Conservation (phyloP, 441 rosid species). For the Euphorbia corollata region DNA sequence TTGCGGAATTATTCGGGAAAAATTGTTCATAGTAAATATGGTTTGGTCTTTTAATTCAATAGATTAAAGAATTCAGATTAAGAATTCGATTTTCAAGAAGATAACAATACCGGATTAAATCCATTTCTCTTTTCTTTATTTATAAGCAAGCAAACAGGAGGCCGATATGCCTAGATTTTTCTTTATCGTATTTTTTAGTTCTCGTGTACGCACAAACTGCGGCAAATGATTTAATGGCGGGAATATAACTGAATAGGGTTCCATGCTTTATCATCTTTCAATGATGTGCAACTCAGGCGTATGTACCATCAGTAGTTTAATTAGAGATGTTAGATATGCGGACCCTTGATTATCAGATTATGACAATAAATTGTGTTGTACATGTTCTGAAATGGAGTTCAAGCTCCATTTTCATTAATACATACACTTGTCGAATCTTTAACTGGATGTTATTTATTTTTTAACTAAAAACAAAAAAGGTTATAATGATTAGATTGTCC, state of each 20-base stretch:
- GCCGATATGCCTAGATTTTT: neutral
- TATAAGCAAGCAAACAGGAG: constrained; percentile 19
- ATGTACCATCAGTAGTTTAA: neutral
- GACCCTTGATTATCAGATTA: neutral
- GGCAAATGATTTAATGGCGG: constrained; percentile 4
- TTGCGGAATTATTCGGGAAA: neutral
- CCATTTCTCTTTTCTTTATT: constrained; percentile 1
- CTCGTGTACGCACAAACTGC: neutral
- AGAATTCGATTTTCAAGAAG: neutral
- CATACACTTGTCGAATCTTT: neutral
- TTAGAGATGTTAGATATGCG: neutral
- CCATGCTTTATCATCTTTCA: neutral
- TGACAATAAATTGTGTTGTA: neutral
- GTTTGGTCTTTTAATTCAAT: neutral
- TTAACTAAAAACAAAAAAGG: neutral
- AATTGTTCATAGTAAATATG: neutral
- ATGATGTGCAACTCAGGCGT: neutral
- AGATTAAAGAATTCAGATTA: neutral
- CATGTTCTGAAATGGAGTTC: neutral
- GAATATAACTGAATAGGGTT: constrained; percentile 8
- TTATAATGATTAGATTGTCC: neutral
- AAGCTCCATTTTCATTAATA: neutral
- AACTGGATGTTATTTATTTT: neutral
- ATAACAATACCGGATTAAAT: neutral
- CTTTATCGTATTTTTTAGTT: neutral